phyloP scores from a whole-genome alignment of 768 basidiomycete genomes.

The Mycena haematopus region DNA sequence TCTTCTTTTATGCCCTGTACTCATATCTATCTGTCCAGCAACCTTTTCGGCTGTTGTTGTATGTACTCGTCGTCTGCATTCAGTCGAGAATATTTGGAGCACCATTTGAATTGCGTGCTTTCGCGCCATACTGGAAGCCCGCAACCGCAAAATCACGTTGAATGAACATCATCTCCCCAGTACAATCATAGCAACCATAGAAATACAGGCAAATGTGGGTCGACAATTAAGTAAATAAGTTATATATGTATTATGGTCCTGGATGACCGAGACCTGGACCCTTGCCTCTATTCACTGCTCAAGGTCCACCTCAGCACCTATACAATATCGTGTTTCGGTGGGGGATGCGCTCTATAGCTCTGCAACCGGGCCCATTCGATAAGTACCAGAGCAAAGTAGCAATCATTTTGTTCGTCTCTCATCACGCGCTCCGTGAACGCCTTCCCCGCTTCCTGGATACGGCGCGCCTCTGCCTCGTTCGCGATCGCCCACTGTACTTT shows the following conservation, averaged over 20 bases:
- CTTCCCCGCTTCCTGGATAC: constrained; percentile 29
- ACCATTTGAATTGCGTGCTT: neutral
- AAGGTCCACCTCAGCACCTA: no score
- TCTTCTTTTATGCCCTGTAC: constrained; percentile 6
- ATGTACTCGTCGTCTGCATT: neutral
- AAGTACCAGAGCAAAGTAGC: constrained; percentile 28
- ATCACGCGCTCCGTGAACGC: constrained; percentile 27
- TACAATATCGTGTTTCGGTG: neutral
- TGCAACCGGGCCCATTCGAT: constrained; percentile 29
- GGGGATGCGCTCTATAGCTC: constrained; percentile 7
- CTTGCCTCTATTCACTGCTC: neutral
- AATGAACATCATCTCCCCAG: neutral
- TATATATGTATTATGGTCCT: neutral
- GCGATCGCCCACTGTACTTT: constrained; percentile 30
- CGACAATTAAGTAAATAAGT: neutral
- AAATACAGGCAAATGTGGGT: constrained; percentile 10
- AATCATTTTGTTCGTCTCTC: constrained; percentile 31
- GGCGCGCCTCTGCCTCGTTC: constrained; percentile 27
- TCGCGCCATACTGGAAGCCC: neutral
- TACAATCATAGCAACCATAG: constrained; percentile 7
- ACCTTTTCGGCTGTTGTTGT: neutral
- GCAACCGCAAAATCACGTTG: neutral
- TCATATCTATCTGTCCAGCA: neutral
- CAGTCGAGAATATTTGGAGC: neutral
- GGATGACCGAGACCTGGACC: no score